Percentiles rank a stretch among this genome's conserved stretches.
Evolutionary conservation across 2,329 filamentous ascomycete species (phyloP).

Genomic region (Pseudocercospora eumusae): DNA sequence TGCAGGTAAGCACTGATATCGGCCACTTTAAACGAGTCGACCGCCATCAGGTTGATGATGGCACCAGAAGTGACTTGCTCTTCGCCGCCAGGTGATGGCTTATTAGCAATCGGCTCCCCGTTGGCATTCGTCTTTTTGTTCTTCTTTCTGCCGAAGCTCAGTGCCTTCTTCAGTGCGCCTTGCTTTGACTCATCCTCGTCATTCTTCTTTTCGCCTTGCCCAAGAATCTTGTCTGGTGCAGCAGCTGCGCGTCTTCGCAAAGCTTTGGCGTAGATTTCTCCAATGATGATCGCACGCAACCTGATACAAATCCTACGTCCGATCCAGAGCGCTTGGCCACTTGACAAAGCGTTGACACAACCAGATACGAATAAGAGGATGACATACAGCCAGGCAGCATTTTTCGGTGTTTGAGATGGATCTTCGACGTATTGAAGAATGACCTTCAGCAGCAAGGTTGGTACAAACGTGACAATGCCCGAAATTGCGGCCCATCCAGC

Average conservation of each 20-base stretch:
- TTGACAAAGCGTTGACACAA: constrained; percentile 75
- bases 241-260: constrained; percentile 86
- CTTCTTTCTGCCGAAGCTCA: constrained; percentile 62
- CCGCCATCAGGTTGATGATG: constrained; percentile 99
- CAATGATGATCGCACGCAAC: constrained; percentile 90
- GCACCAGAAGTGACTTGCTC: constrained; percentile 85
- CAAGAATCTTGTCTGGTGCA: constrained; percentile 69
- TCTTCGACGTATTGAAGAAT: constrained; percentile 94
- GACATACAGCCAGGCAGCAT: constrained; percentile 94
- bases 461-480: constrained; percentile 84
- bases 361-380: constrained; percentile 85
- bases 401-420: constrained; percentile 71
- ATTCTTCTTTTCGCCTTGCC: constrained; percentile 49
- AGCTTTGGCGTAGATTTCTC: constrained; percentile 95
- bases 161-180: constrained; percentile 49
- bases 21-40: constrained; percentile 97
- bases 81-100: constrained; percentile 32
- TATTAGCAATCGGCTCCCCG: constrained; percentile 42
- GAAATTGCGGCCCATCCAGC: constrained; percentile 76
- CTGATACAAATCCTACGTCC: constrained; percentile 93
- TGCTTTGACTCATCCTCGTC: constrained; percentile 44
- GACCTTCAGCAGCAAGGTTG: constrained; percentile 84
- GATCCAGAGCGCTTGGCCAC: constrained; percentile 87
- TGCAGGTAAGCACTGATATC: constrained; percentile 94
- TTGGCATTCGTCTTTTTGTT: constrained; percentile 45